Percentiles rank a stretch among this genome's conserved stretches.
These are phyloP conservation scores for Stereocaulon alpinum DNA, from an alignment of 495 filamentous ascomycete genomes.

Conservation along the genomic window DNA sequence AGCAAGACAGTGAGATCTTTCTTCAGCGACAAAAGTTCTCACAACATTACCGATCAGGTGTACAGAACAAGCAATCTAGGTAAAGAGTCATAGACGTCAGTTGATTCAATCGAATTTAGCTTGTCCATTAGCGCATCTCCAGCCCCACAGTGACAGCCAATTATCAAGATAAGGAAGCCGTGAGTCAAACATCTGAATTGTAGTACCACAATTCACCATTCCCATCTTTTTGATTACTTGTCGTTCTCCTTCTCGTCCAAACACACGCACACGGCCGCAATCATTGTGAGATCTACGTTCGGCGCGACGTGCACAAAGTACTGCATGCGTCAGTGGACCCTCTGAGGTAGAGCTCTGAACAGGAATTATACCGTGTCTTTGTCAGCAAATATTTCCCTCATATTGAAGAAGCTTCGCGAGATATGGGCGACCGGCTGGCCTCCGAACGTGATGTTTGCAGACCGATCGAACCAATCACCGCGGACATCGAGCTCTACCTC, in stretches of 20 bases:
- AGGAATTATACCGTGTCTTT: constrained; percentile 37
- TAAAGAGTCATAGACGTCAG: too few relatives aligned
- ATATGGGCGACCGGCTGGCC: constrained; percentile 42
- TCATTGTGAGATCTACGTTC: constrained; percentile 47
- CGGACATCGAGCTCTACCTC: constrained; percentile 33
- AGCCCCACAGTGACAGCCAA: too few relatives aligned
- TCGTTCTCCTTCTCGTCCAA: constrained; percentile 54
- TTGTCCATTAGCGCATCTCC: too few relatives aligned
- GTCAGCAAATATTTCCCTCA: constrained; percentile 41
- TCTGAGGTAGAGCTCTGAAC: too few relatives aligned
- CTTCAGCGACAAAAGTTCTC: too few relatives aligned
- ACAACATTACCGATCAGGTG: too few relatives aligned
- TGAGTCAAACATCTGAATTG: neutral
- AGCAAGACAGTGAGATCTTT: too few relatives aligned
- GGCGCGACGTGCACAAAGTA: constrained; percentile 51
- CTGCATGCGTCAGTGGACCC: neutral
- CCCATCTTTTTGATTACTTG: neutral
- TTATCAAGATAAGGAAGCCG: neutral
- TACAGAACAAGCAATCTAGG: neutral
- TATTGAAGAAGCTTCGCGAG: constrained; percentile 43
- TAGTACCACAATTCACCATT: neutral
- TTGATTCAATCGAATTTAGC: too few relatives aligned
- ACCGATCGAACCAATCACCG: constrained; percentile 41
- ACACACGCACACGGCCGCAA: constrained; percentile 50
- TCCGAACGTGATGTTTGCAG: constrained; percentile 39